Percentiles rank a stretch among this genome's conserved stretches.
Conservation (phyloP, 768 basidiomycete genomes). For the Mrakia hoshinonis region DNA sequence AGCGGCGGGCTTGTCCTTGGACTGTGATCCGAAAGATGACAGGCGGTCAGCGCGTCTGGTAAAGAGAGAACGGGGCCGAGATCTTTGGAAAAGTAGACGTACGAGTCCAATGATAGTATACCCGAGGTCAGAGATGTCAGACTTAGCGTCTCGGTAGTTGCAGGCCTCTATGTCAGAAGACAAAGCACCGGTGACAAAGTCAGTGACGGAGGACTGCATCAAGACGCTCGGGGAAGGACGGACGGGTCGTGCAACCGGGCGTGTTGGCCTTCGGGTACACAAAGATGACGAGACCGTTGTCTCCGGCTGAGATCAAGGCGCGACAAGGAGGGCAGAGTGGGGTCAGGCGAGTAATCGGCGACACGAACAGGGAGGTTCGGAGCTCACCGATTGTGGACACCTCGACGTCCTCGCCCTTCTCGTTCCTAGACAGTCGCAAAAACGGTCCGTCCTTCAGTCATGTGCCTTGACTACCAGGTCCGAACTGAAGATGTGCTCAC, state of each 20-base stretch:
- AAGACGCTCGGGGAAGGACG: background rate
- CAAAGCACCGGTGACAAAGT: background rate
- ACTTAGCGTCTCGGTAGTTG: conserved; percentile 74
- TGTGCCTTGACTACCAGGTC: no score
- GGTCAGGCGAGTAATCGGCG: background rate
- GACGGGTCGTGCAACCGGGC: conserved; percentile 62
- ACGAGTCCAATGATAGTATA: conserved; percentile 39
- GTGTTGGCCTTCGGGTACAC: conserved; percentile 41
- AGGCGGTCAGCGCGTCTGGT: background rate
- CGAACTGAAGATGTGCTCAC: conserved; percentile 26
- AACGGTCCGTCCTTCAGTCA: no score
- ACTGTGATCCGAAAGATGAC: background rate
- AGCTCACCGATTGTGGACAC: conserved; percentile 48
- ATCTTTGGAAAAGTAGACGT: background rate
- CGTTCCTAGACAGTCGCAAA: conserved; percentile 46
- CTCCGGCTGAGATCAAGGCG: conserved; percentile 40
- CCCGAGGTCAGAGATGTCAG: conserved; percentile 59
- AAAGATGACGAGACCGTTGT: conserved; percentile 64
- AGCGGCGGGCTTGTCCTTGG: conserved; percentile 55
- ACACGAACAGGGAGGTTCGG: background rate
- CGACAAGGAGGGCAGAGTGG: background rate
- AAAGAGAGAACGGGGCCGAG: conserved; percentile 39
- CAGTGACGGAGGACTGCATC: no score
- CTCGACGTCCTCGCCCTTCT: conserved; percentile 70
- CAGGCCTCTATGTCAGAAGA: conserved; percentile 53